These are phyloP conservation scores for Fusarium aywerte DNA, from an alignment of 2,329 filamentous ascomycete species.

Conservation along the genomic window DNA sequence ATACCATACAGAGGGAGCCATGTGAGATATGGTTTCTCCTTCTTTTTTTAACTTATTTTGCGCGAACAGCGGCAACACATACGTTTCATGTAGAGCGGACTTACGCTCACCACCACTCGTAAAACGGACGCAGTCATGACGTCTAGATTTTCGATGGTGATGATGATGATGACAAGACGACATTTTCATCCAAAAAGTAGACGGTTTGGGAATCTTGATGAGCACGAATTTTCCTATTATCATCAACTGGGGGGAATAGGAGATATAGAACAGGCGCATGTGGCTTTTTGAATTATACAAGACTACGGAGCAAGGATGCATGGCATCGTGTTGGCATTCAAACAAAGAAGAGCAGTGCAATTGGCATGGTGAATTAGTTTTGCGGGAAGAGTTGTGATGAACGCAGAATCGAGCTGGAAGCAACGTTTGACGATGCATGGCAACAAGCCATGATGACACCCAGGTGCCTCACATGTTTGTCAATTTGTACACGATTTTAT, in stretches of 20 bases:
- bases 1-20: slow-evolving; percentile 39
- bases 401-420: slow-evolving; percentile 27
- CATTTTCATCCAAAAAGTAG: slow-evolving; percentile 39
- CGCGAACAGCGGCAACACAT: slow-evolving; percentile 41
- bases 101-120: slow-evolving; percentile 32
- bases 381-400: slow-evolving; percentile 19
- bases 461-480: not conserved
- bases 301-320: slow-evolving; percentile 21
- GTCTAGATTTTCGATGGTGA: slow-evolving; percentile 24
- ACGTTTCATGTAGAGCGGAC: slow-evolving; percentile 43
- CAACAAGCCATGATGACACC: slow-evolving; percentile 4
- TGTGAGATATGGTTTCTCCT: slow-evolving; percentile 32
- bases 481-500: slow-evolving; percentile 10
- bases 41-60: slow-evolving; percentile 36
- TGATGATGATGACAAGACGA: slow-evolving; percentile 43
- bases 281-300: slow-evolving; percentile 37
- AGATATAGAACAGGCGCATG: slow-evolving; percentile 30
- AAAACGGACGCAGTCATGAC: slow-evolving; percentile 2
- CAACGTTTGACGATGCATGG: slow-evolving; percentile 14
- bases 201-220: slow-evolving; percentile 28
- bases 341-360: slow-evolving; percentile 22
- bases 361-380: slow-evolving; percentile 12
- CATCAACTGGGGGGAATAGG: slow-evolving; percentile 17
- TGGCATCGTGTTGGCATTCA: slow-evolving; percentile 11
- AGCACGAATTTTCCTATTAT: slow-evolving; percentile 27